A percentile compares a stretch with the other conserved stretches of the same genome.
Evolutionary conservation across 768 basidiomycete species (phyloP).

Genomic region (Serendipita sp.): DNA sequence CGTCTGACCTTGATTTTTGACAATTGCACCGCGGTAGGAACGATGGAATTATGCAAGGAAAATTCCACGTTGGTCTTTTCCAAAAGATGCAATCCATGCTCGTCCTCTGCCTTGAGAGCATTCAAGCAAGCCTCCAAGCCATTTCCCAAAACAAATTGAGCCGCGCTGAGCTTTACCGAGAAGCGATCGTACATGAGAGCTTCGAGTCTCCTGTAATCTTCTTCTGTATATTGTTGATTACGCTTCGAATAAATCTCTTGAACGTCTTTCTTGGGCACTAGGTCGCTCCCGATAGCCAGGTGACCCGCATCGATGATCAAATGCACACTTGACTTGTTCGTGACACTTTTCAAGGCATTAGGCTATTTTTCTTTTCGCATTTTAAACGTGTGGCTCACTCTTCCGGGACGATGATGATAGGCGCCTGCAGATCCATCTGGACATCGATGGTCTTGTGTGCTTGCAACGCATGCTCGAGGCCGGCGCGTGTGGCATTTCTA

Average conservation of each 20-base stretch:
- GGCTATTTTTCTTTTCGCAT: conserved; percentile 3
- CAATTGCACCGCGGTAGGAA: conserved; percentile 65
- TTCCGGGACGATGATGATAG: conserved; percentile 93
- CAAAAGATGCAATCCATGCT: conserved; percentile 60
- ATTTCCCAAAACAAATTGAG: conserved; percentile 83
- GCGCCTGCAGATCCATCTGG: conserved; percentile 93
- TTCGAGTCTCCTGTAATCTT: conserved; percentile 74
- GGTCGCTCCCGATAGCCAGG: conserved; percentile 80
- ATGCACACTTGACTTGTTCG: conserved; percentile 61
- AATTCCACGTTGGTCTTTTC: conserved; percentile 87
- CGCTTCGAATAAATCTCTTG: conserved; percentile 68
- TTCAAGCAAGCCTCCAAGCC: conserved; percentile 66
- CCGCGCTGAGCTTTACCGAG: conserved; percentile 63
- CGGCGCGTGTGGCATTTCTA: conserved; percentile 84
- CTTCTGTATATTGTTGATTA: conserved; percentile 68
- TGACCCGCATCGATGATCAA: conserved; percentile 93
- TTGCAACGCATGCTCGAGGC: conserved; percentile 84
- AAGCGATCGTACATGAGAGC: conserved; percentile 92
- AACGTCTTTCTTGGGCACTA: conserved; percentile 70
- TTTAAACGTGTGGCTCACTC: conserved; percentile 39
- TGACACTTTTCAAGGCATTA: conserved; percentile 37
- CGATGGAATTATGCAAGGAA: conserved; percentile 82
- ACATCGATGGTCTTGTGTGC: conserved; percentile 91
- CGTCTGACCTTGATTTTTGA: conserved; percentile 53
- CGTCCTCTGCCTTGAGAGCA: conserved; percentile 45